Evolutionary conservation across 352 stramenopile genomes (phyloP).

Genomic region (Globisporangium yorkense): DNA sequence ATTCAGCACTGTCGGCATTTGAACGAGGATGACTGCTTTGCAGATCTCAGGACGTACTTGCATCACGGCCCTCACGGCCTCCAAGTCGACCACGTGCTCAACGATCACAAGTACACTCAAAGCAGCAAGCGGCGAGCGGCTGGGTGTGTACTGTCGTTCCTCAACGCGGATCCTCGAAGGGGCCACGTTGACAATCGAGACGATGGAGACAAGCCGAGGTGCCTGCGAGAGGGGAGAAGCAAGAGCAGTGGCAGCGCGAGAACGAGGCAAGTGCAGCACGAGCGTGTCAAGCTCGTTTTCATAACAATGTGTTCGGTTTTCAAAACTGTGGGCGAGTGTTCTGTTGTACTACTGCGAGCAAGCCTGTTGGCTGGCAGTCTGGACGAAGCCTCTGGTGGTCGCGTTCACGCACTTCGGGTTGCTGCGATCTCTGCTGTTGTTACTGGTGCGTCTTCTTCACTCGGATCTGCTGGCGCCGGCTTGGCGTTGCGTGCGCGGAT

Average conservation of each 20-base stretch:
- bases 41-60: neutral
- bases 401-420: constrained; percentile 1
- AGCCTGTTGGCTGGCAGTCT: too few relatives aligned
- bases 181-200: neutral
- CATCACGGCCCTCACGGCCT: too few relatives aligned
- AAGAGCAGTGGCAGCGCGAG: too few relatives aligned
- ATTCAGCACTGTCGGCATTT: neutral
- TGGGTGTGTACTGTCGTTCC: neutral
- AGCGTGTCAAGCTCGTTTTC: too few relatives aligned
- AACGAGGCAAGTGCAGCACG: too few relatives aligned
- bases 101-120: too few relatives aligned
- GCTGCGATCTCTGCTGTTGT: neutral
- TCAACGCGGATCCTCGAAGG: neutral
- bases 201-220: neutral
- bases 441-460: neutral
- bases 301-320: neutral
- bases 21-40: neutral
- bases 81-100: too few relatives aligned
- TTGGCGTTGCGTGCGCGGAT: constrained; percentile 45
- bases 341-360: too few relatives aligned
- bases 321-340: neutral
- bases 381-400: neutral
- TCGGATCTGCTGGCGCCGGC: neutral
- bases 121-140: too few relatives aligned
- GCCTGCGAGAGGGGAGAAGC: too few relatives aligned